Conservation (phyloP, 2,329 filamentous ascomycete genomes). For the Colletotrichum gigasporum region DNA sequence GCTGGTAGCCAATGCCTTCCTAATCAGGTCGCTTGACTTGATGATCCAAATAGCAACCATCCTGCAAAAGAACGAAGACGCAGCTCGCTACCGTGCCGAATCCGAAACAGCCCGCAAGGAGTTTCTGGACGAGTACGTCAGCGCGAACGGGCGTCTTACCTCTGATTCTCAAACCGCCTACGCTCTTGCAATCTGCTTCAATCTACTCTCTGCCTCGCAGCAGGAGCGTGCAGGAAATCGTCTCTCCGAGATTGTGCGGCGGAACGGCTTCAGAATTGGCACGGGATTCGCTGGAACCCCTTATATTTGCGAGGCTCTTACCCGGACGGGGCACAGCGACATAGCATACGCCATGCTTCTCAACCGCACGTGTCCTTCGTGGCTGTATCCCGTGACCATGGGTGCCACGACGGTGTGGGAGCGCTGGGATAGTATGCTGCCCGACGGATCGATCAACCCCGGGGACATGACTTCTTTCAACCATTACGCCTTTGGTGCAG, state of each 20-base stretch:
- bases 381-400: constrained; percentile 50
- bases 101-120: not conserved
- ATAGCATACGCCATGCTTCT: constrained; percentile 48
- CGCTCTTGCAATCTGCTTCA: constrained; percentile 34
- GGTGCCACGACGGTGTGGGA: constrained; percentile 53
- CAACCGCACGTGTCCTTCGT: constrained; percentile 44
- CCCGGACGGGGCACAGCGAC: constrained; percentile 7
- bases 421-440: constrained; percentile 50
- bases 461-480: constrained; percentile 53
- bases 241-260: constrained; percentile 9
- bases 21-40: constrained; percentile 33
- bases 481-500: constrained; percentile 51
- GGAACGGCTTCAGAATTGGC: constrained; percentile 20
- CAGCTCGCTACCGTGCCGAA: not conserved
- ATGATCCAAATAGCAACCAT: not conserved
- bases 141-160: constrained; percentile 21
- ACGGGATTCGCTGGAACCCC: constrained; percentile 39
- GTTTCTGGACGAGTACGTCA: constrained; percentile 38
- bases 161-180: constrained; percentile 36
- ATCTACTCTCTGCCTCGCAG: constrained; percentile 18
- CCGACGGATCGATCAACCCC: constrained; percentile 47
- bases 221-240: not conserved
- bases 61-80: not conserved
- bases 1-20: constrained; percentile 43
- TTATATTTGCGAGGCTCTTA: constrained; percentile 32